Evolutionary conservation across 345 rosid species (phyloP).

Genomic region (Moricandia arvensis): DNA sequence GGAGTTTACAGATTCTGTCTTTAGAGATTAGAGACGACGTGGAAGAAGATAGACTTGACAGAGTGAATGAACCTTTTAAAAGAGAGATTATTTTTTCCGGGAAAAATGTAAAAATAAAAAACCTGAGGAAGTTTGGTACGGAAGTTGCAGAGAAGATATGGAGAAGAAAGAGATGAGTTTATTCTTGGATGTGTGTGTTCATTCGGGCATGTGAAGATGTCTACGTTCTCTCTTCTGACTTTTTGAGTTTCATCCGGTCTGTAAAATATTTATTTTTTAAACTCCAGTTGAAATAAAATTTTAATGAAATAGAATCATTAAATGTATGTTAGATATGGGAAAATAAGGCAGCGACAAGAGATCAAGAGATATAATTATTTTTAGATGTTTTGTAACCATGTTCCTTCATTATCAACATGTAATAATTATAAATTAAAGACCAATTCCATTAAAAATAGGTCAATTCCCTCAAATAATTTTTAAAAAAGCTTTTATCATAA

Average conservation of each 20-base stretch:
- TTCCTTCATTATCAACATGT: slow-evolving; percentile 30
- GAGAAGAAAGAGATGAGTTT: slow-evolving; percentile 8
- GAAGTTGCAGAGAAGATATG: slow-evolving; percentile 24
- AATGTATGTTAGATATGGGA: slow-evolving; percentile 23
- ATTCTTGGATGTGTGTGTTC: neutral
- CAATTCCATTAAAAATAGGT: no score
- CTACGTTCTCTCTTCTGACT: slow-evolving; percentile 28
- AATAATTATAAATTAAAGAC: neutral
- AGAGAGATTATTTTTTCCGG: neutral
- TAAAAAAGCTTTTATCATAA: no score
- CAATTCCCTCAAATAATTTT: no score
- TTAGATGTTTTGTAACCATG: slow-evolving; percentile 18
- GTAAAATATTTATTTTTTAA: neutral
- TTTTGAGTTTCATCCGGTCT: slow-evolving; percentile 30
- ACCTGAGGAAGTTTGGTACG: neutral
- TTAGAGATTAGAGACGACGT: slow-evolving; percentile 24
- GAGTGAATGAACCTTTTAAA: neutral
- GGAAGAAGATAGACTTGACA: slow-evolving; percentile 22
- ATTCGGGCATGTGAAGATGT: neutral
- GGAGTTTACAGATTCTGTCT: slow-evolving; percentile 33
- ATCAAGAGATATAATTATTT: neutral
- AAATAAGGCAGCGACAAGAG: slow-evolving; percentile 11
- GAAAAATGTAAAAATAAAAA: neutral
- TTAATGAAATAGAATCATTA: slow-evolving; percentile 5
- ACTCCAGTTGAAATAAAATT: neutral